Base-by-base conservation (phyloP, 1,284 basidiomycete genomes). In the Cutaneotrichosporon cutaneum region DNA sequence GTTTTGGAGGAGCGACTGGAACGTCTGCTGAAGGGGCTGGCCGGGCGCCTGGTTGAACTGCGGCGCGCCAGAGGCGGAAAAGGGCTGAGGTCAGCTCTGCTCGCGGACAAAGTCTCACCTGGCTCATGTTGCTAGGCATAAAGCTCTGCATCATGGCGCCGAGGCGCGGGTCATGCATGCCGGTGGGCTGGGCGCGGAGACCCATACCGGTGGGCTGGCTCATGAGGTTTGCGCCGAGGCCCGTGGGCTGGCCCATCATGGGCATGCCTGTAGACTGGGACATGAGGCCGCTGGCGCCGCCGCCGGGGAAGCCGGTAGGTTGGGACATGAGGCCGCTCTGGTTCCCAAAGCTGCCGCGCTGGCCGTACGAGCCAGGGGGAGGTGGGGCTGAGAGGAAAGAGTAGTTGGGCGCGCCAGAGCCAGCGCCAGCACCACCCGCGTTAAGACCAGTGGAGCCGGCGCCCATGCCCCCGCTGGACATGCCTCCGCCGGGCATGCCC, bases 141-240 rank as follows among this genome's bases (percentile, higher is more conserved):
- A 95, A 94, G 0, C 88, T 87, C 68, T 82, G 88, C 30, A 88
- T 87, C 88, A 95, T 92, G 85, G 92, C 87, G 77, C 86, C 85
- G 63, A 92, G 81, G 36, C 90, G 83, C 5, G 91, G 92, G 78
- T 93, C 91, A 60, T 90, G 82, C 61, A 66, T 55, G 48, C 68
- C 70, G 1, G 76, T 77, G 3, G 69, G 73, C 62, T 78, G 76
- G 36, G 75, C 59, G 42, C 71, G 66, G 27, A 76, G 64, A 48
- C 74, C 67, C 63, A 76, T 72, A n/a, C 92, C 92, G 2, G 91
- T 94, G 51, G 84, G 81, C 72, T 93, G 92, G 18, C 90, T 83
- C 10, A 88, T 82, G 53, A 92, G 82, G n/a, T 73, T 51, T 54
- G 59, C 70, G 68, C 61, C 77, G 66, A 82, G 87, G 56, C 88